Evolutionary conservation across 129 eudicot species (phyloP), one percentile per base, ranked within the genome.

Genomic region (Daucus carota): DNA sequence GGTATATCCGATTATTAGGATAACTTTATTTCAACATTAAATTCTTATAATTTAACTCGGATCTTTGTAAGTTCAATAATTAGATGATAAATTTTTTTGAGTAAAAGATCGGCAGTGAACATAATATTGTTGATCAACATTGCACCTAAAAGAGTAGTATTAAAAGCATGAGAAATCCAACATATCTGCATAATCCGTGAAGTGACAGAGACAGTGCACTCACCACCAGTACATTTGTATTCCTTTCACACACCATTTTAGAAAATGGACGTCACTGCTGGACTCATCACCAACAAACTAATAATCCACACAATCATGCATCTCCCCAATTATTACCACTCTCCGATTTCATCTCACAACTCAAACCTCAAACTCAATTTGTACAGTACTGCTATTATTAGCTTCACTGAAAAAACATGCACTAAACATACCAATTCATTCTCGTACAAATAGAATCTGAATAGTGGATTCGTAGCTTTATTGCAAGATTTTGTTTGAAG

Each of bases 221-320:
- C 12, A 54, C 62, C 29, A 20, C n/a, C n/a, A 36, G 65, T 29
- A 14, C 38, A 29, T 29, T 3, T 28, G 2, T 54, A 22, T 54
- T 60, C 68, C 2, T 63, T 63, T 63, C 70, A 26, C 38, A 63
- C 70, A 63, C 70, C 70, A 63, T 29, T 63, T 63, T 63, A 63
- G 70, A 63, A 63, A 29, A 0, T 63, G 40, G 70, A 29, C 22
- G 3, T 63, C 22, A 16, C 38, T 63, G 70, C 38, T 29, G 70
- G 38, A 63, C 70, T 63, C 70, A 63, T 63, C 70, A 29, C 40
- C 70, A 63, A 63, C 34, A 28, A 63, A 63, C 8, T 5, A 29
- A 57, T 5, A 29, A 57, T n/a, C 24, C 31, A 57, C 24, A 24
- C 10, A 57, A 57, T 22, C 63, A 52, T 2, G 8, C 7, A 52